Percentiles rank a stretch among this genome's conserved stretches.
phyloP scores from a whole-genome alignment of 768 basidiomycete species.

The Boletus subparvulus region DNA sequence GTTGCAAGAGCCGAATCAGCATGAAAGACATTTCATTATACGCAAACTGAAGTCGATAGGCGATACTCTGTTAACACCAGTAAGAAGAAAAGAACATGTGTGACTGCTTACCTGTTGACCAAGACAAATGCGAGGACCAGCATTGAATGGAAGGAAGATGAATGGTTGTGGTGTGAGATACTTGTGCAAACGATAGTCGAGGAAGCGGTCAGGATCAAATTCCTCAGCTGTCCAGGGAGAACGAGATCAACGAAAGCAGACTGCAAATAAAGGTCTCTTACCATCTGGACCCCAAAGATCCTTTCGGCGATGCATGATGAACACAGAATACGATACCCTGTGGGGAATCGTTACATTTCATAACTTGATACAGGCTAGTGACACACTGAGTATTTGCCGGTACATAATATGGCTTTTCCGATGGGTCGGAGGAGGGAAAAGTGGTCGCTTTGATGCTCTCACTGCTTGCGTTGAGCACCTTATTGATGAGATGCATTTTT shows the following conservation, averaged over 20 bases:
- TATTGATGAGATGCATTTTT: not conserved
- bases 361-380: not conserved
- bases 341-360: not conserved
- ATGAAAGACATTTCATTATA: slow-evolving; percentile 64
- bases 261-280: slow-evolving; percentile 17
- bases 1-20: slow-evolving; percentile 61
- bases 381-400: slow-evolving; percentile 42
- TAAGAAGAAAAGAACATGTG: not conserved
- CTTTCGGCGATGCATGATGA: slow-evolving; percentile 63
- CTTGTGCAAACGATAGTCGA: slow-evolving; percentile 60
- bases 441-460: slow-evolving; percentile 48
- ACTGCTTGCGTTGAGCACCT: slow-evolving; percentile 28
- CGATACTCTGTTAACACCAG: not conserved
- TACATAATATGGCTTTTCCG: slow-evolving; percentile 27
- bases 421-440: slow-evolving; percentile 36
- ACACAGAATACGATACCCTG: slow-evolving; percentile 53
- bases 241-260: not conserved
- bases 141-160: slow-evolving; percentile 71
- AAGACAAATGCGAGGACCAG: slow-evolving; percentile 54
- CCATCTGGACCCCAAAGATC: slow-evolving; percentile 76
- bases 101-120: slow-evolving; percentile 41
- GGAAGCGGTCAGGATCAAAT: slow-evolving; percentile 72
- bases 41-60: slow-evolving; percentile 40
- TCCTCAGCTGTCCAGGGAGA: slow-evolving; percentile 45
- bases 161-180: slow-evolving; percentile 64